Base-by-base conservation (phyloP, 2,329 filamentous ascomycete species). In the Scleromitrula shiraiana region DNA sequence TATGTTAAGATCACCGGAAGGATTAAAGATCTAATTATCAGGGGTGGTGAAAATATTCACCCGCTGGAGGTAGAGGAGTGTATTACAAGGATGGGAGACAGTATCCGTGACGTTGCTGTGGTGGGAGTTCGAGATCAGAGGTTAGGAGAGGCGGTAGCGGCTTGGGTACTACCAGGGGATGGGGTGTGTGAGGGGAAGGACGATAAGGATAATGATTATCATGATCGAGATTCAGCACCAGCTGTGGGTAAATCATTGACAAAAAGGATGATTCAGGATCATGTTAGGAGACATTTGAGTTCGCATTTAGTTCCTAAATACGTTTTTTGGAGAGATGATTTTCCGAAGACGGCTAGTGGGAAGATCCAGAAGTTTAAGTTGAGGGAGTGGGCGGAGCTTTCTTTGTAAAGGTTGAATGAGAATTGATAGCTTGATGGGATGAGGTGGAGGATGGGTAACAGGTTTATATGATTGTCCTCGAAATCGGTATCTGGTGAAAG, bases 291-390 rank as follows among this genome's bases (percentile, higher is more conserved):
- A 49, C 78, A 74, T 41, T 65, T 97, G 53, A 78, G 76, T 24
- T 80, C 78, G 55, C 86, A 91, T 66, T 78, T 96, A 62, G 87
- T 87, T 44, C 91, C 91, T 0, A 93, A 86, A 67, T 80, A 91
- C 63, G 77, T 97, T n/a, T 95, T 95, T 63, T 95, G 86, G 77
- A 73, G 86, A 0, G 75, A 82, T 1, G 78, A 81, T n/a, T 94
- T 87, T 64, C 91, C 91, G 17, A 96, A 95, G 76, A 98, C 93
- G 29, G 86, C 89, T 5, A 95, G 88, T 64, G 91, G 91, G 20
- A 98, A 98, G 77, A 90, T 97, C 48, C 88, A 95, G 70, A 96
- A 97, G 70, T 96, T 85, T 64, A 91, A 84, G 70, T 65, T 97
- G 59, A 77, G 79, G 61, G 84, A 89, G n/a, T 22, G 23, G 19